Percentiles rank a stretch among this genome's conserved stretches.
Evolutionary conservation across 1,139 yeast genomes (phyloP).

Genomic region (Suhomyces atakaporum): DNA sequence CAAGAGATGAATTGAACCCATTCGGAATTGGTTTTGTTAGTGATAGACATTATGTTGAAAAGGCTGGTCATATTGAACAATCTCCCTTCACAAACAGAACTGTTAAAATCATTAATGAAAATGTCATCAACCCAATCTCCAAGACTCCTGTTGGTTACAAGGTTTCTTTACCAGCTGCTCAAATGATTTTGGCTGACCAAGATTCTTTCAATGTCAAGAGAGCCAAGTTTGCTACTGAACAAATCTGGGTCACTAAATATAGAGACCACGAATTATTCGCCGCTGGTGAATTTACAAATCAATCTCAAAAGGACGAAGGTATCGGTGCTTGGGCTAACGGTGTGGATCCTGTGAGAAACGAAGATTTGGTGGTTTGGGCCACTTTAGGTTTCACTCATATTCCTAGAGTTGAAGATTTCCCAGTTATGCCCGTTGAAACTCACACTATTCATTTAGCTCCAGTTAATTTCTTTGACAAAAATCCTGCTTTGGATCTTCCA

Average conservation of each 20-base stretch:
- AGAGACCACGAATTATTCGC: constrained; percentile 68
- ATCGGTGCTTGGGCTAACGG: constrained; percentile 69
- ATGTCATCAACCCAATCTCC: constrained; percentile 71
- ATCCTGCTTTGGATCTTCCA: constrained; percentile 85
- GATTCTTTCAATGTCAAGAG: constrained; percentile 64
- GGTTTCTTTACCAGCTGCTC: constrained; percentile 75
- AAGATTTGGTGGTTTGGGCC: constrained; percentile 84
- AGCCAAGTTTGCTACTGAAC: constrained; percentile 73
- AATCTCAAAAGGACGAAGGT: constrained; percentile 65
- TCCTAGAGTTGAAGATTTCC: constrained; percentile 90
- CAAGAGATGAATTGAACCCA: constrained; percentile 59
- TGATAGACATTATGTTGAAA: constrained; percentile 65
- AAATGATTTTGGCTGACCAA: constrained; percentile 67
- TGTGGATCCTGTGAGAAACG: constrained; percentile 71
- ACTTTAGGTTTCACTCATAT: constrained; percentile 85
- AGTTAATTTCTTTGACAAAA: constrained; percentile 73
- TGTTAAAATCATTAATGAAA: constrained; percentile 79
- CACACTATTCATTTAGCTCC: constrained; percentile 70
- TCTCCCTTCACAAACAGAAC: constrained; percentile 76
- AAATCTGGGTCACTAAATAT: constrained; percentile 76
- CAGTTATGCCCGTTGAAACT: constrained; percentile 88
- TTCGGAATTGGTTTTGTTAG: constrained; percentile 75
- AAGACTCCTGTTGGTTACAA: constrained; percentile 83
- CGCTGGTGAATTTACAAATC: constrained; percentile 81
- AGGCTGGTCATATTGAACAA: constrained; percentile 73